Conservation (phyloP, 495 filamentous ascomycete genomes). For the Aspergillus asperescens region DNA sequence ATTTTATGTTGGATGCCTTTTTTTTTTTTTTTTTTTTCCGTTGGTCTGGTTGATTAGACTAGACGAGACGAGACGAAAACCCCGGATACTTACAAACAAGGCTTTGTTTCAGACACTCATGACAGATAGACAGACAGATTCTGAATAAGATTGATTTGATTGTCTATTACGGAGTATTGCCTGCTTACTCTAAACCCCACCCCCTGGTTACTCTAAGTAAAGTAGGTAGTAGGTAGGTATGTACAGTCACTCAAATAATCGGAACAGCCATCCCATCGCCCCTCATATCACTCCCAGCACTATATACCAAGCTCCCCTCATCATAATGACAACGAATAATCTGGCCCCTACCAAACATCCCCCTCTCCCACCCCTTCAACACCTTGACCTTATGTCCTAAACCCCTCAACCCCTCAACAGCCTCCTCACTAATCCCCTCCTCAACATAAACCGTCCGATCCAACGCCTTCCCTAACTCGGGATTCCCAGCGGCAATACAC, state of each 20-base stretch:
- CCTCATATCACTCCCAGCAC: constrained; percentile 79
- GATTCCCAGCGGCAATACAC: constrained; percentile 69
- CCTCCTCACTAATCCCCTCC: constrained; percentile 69
- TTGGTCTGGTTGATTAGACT: no score
- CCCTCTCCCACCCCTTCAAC: constrained; percentile 59
- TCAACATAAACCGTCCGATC: constrained; percentile 70
- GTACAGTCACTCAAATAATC: background rate
- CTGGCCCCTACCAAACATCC: constrained; percentile 85
- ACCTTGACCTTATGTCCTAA: constrained; percentile 73
- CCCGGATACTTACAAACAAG: no score
- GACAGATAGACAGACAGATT: no score
- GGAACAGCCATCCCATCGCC: constrained; percentile 84
- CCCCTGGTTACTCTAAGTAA: no score
- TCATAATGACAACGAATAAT: constrained; percentile 73
- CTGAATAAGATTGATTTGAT: no score
- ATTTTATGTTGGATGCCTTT: background rate
- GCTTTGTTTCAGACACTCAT: no score
- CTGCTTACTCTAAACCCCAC: no score
- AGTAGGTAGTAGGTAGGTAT: no score
- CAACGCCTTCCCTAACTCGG: constrained; percentile 45
- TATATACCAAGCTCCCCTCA: constrained; percentile 66
- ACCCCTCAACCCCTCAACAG: constrained; percentile 57
- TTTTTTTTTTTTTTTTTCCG: background rate
- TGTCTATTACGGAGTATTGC: no score
- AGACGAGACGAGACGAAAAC: no score